Conservation (phyloP, 2,329 filamentous ascomycete genomes). For the Teratosphaeria nubilosa region DNA sequence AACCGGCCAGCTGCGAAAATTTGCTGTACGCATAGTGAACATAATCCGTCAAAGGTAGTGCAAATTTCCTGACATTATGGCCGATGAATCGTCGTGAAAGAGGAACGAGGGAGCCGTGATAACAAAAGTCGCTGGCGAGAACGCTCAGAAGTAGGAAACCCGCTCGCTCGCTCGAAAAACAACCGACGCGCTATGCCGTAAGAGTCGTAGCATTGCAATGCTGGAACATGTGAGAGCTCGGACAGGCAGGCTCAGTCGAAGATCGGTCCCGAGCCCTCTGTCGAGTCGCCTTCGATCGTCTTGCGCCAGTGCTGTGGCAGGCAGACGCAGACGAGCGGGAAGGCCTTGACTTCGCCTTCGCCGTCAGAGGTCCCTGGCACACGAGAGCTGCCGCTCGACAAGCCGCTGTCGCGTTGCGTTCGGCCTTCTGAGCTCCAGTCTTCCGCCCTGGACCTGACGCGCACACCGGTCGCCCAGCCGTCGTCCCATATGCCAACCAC, state of each 20-base stretch:
- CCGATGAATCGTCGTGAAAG: neutral
- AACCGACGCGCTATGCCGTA: constrained; percentile 7
- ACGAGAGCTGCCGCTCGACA: constrained; percentile 61
- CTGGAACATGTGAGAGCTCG: neutral
- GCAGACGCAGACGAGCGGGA: constrained; percentile 93
- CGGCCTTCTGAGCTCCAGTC: constrained; percentile 65
- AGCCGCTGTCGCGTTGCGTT: constrained; percentile 77
- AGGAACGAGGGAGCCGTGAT: neutral
- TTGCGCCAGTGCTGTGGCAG: constrained; percentile 92
- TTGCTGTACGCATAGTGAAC: neutral
- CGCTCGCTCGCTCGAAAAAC: neutral
- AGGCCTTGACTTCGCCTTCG: constrained; percentile 84
- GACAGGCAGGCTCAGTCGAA: constrained; percentile 2
- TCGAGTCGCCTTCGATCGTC: constrained; percentile 77
- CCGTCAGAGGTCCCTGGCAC: constrained; percentile 14
- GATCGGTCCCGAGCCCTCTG: constrained; percentile 17
- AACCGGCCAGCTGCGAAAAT: neutral
- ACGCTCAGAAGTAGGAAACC: neutral
- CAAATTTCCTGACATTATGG: neutral
- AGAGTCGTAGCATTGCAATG: constrained; percentile 5
- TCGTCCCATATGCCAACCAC: constrained; percentile 98
- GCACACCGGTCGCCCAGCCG: constrained; percentile 90
- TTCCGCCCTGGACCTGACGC: constrained; percentile 72
- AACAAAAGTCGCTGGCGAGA: neutral
- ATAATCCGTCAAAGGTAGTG: neutral